These are phyloP conservation scores for Naganishia onofrii DNA, from an alignment of 768 basidiomycete genomes.

Conservation along the genomic window DNA sequence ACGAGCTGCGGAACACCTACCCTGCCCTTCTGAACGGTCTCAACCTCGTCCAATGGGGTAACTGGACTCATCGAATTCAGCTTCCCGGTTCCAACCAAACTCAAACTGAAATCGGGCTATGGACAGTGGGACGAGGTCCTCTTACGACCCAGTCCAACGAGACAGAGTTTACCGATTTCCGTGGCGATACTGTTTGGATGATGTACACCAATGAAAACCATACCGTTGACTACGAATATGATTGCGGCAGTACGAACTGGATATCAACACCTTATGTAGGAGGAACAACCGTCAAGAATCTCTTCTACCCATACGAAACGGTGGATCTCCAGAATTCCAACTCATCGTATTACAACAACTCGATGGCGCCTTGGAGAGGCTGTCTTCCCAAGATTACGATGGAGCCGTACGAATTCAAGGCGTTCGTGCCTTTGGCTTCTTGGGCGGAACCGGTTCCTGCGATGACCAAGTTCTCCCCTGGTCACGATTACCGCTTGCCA, in stretches of 20 bases:
- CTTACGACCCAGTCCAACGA: slow-evolving; percentile 60
- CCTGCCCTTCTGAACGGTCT: slow-evolving; percentile 80
- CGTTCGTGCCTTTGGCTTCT: slow-evolving; percentile 64
- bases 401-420: slow-evolving; percentile 76
- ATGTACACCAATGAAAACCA: slow-evolving; percentile 80
- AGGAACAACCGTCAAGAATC: slow-evolving; percentile 65
- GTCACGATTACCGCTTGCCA: slow-evolving; percentile 74
- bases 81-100: slow-evolving; percentile 82
- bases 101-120: slow-evolving; percentile 79
- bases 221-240: slow-evolving; percentile 64
- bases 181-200: slow-evolving; percentile 73
- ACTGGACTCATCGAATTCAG: slow-evolving; percentile 75
- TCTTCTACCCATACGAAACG: slow-evolving; percentile 79
- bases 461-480: slow-evolving; percentile 75
- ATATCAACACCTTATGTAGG: slow-evolving; percentile 74
- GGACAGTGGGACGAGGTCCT: slow-evolving; percentile 71
- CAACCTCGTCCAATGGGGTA: slow-evolving; percentile 75
- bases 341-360: slow-evolving; percentile 63
- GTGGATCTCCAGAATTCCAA: slow-evolving; percentile 67
- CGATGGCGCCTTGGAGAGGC: slow-evolving; percentile 66
- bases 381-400: slow-evolving; percentile 68
- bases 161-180: slow-evolving; percentile 58
- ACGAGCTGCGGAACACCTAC: slow-evolving; percentile 67
- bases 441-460: slow-evolving; percentile 73
- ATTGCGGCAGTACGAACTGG: slow-evolving; percentile 64